A percentile compares a stretch with the other conserved stretches of the same genome.
Evolutionary conservation across 208 protist genomes (phyloP).

Genomic region (Acanthamoeba castellanii): DNA sequence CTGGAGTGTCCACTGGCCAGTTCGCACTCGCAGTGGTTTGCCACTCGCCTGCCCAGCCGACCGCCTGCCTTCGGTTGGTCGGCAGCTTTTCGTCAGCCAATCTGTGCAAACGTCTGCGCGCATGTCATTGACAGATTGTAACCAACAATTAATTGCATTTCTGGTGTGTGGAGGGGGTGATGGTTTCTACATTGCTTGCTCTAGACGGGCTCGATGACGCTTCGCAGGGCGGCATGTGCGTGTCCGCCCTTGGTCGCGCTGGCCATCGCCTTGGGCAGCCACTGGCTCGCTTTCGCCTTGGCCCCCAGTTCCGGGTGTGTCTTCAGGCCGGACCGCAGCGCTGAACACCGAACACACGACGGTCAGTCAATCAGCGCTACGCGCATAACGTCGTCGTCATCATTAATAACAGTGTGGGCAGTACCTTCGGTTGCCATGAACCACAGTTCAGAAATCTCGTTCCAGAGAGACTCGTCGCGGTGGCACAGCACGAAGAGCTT

Average conservation of each 20-base stretch:
- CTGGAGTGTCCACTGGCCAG: too few relatives aligned
- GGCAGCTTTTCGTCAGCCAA: too few relatives aligned
- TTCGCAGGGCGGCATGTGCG: not conserved
- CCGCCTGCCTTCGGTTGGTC: too few relatives aligned
- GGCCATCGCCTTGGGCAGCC: slow-evolving; percentile 43
- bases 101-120: too few relatives aligned
- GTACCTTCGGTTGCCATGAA: slow-evolving; percentile 70
- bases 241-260: not conserved
- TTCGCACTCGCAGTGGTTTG: too few relatives aligned
- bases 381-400: not conserved
- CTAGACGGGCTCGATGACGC: not conserved
- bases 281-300: not conserved
- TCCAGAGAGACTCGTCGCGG: slow-evolving; percentile 5
- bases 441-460: slow-evolving; percentile 69
- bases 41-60: too few relatives aligned
- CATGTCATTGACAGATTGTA: too few relatives aligned
- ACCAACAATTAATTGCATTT: too few relatives aligned
- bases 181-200: too few relatives aligned
- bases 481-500: slow-evolving; percentile 48
- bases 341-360: not conserved
- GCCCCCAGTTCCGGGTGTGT: not conserved
- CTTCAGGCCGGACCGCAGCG: not conserved
- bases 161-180: too few relatives aligned
- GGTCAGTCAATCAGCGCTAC: not conserved
- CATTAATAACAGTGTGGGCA: not conserved